phyloP scores from a whole-genome alignment of 306 rosid species.

The Fragaria ananassa region DNA sequence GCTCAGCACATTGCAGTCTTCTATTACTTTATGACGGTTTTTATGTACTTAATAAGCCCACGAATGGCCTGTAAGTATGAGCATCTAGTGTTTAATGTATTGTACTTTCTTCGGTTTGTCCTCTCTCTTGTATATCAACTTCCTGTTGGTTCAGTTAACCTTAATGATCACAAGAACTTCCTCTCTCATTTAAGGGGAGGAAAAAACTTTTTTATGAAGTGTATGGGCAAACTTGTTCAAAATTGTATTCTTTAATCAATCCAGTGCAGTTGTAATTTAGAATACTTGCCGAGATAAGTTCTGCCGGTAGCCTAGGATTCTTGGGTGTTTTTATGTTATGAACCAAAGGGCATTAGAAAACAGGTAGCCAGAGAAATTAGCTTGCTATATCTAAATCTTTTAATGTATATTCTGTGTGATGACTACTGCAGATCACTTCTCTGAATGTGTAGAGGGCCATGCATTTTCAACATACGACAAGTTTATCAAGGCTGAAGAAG shows the following conservation, averaged over 20 bases:
- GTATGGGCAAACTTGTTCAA: background rate
- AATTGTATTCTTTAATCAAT: background rate
- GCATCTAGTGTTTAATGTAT: slow-evolving; percentile 14
- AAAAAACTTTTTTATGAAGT: background rate
- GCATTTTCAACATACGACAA: slow-evolving; percentile 92
- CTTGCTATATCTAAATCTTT: slow-evolving; percentile 20
- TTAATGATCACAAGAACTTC: background rate
- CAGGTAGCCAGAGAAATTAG: slow-evolving; percentile 5
- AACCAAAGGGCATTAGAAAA: slow-evolving; percentile 3
- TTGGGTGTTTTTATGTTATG: background rate
- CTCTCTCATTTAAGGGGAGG: background rate
- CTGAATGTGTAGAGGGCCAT: slow-evolving; percentile 91
- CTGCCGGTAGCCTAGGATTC: background rate
- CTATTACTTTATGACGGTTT: slow-evolving; percentile 76
- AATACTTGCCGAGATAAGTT: background rate
- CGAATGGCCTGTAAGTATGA: slow-evolving; percentile 94
- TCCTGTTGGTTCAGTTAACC: slow-evolving; percentile 14
- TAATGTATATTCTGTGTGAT: slow-evolving; percentile 26
- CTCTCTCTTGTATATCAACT: background rate
- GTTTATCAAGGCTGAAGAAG: slow-evolving; percentile 78
- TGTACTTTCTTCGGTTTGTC: slow-evolving; percentile 11
- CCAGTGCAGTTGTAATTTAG: background rate
- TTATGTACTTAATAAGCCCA: slow-evolving; percentile 83
- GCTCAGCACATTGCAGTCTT: slow-evolving; percentile 85
- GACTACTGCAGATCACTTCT: slow-evolving; percentile 79